Evolutionary conservation across 345 rosid species (phyloP).

Genomic region (Corymbia maculata): DNA sequence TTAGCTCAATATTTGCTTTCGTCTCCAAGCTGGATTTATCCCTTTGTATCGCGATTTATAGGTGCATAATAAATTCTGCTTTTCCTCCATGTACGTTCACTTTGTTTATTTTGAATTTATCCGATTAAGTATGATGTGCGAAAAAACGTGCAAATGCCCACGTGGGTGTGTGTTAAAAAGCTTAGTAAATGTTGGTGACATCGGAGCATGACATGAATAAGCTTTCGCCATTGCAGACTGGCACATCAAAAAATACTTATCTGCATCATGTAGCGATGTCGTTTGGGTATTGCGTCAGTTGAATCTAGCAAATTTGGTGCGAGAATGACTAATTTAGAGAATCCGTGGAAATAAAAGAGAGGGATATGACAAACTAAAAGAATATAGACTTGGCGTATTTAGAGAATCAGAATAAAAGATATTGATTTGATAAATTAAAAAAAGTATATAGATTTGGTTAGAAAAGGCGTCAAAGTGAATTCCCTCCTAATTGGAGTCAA

Average conservation of each 20-base stretch:
- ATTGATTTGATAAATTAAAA: not conserved
- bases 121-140: not conserved
- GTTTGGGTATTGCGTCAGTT: accelerated
- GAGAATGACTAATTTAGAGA: not conserved
- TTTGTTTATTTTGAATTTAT: not conserved
- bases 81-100: accelerated
- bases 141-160: not conserved
- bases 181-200: not conserved
- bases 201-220: accelerated
- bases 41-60: not conserved
- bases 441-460: not conserved
- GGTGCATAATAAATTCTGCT: not conserved
- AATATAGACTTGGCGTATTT: not conserved
- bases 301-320: not conserved
- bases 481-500: not conserved
- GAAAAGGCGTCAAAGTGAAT: not conserved
- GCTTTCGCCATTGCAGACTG: not conserved
- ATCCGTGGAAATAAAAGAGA: accelerated
- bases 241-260: not conserved
- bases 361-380: not conserved
- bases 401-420: not conserved
- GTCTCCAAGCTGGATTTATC: not conserved
- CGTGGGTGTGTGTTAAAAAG: not conserved
- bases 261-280: accelerated
- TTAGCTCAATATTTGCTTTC: not conserved